phyloP scores from a whole-genome alignment of 1,139 yeast species.

The Hyphopichia wangnamkhiaoensis region DNA sequence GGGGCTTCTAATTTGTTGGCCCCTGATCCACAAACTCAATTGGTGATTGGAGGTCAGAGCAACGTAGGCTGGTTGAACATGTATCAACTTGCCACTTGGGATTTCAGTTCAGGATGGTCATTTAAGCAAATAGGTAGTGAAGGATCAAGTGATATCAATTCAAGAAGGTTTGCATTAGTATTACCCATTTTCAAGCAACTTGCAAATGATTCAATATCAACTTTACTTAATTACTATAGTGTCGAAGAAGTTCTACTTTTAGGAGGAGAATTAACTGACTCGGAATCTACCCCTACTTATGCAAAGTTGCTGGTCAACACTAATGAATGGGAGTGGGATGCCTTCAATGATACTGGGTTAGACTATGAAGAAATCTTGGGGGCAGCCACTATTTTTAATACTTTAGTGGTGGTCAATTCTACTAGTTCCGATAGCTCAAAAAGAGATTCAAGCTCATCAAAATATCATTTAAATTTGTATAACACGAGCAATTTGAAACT shows the following conservation, averaged over 20 bases:
- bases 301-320: conserved; percentile 24
- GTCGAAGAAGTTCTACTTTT: conserved; percentile 32
- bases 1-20: conserved; percentile 45
- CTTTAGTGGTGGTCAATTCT: conserved; percentile 36
- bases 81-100: conserved; percentile 51
- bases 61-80: conserved; percentile 44
- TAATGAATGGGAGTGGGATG: conserved; percentile 37
- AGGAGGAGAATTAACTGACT: conserved; percentile 34
- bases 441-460: conserved; percentile 7
- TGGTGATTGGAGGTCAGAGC: conserved; percentile 45
- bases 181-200: conserved; percentile 39
- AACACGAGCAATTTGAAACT: conserved; percentile 23
- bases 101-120: conserved; percentile 47
- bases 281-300: conserved; percentile 21
- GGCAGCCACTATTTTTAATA: conserved; percentile 46
- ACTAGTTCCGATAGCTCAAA: conserved; percentile 16
- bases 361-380: conserved; percentile 31
- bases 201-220: conserved; percentile 14
- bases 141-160: conserved; percentile 14
- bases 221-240: conserved; percentile 22
- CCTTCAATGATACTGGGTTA: conserved; percentile 15
- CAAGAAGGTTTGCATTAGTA: conserved; percentile 31
- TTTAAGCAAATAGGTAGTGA: conserved; percentile 22
- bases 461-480: conserved; percentile 27
- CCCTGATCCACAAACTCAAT: conserved; percentile 39